Base-by-base conservation (phyloP, 73 alveolate genomes). In the Uronychia binucleata region DNA sequence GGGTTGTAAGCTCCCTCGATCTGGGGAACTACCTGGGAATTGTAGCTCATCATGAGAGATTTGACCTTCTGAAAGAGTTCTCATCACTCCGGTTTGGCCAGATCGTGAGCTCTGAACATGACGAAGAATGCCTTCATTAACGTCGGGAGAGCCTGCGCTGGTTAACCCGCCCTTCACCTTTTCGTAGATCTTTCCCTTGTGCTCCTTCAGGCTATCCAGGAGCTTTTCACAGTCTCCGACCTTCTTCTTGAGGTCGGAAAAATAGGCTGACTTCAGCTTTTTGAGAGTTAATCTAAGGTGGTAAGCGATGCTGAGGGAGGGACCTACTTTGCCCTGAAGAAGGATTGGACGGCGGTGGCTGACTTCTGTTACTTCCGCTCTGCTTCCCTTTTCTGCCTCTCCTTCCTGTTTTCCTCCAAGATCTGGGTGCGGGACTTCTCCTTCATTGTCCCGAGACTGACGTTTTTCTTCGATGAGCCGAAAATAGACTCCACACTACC, bases 241-340 rank as follows among this genome's bases (percentile, higher is more conserved):
- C 5, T 46, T 46, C 19, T 46, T 46, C 5, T 19, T 46, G 5
- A 46, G 19, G 5, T 46, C 67, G 19, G 5, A 11, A 19, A 46
- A 46, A 46, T 46, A 46, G 19, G 67, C 67, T 11, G 5, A 11
- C 19, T 46, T 46, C 19, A 46, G 67, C 67, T 46, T 46, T 19
- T 46, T 46, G n/a, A 46, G 19, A 11, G 19, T 19, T 46, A 11
- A 11, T 46, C 67, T 46, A 46, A 46, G 67, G 67, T 5, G 5
- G 5, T 11, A 46, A 19, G 19, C 19, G 67, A 5, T 5, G 19
- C 19, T 46, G 19, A 19, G 67, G 67, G 67, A 46, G 19, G 5
- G 67, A 46, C 67, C n/a, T 46, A 46, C 67, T 46, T 46, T 46
- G 67, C 67, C 19, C 67, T 46, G 67, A 46, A 46, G 67, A 46